phyloP scores from a whole-genome alignment of 2,329 filamentous ascomycete genomes.

The Elsinoe arachidis region DNA sequence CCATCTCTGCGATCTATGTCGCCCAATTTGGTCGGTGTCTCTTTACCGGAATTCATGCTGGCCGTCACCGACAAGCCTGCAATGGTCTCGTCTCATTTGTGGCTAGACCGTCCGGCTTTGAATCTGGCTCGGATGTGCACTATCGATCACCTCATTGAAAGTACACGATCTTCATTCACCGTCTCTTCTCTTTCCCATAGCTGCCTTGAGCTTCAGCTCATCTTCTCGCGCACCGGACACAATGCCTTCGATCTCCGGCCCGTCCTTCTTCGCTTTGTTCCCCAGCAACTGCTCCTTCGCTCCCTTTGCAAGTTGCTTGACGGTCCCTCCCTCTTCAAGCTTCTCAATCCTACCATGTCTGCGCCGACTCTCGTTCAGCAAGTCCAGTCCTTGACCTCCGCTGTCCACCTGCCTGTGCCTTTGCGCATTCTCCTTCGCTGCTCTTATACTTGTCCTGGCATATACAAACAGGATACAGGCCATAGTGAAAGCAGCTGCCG shows the following conservation, averaged over 20 bases:
- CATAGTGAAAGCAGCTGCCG: slow-evolving; percentile 56
- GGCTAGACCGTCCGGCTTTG: too few species aligned
- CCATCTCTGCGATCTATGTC: too few species aligned
- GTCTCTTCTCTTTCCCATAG: slow-evolving; percentile 24
- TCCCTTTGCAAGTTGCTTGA: slow-evolving; percentile 28
- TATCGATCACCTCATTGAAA: not conserved
- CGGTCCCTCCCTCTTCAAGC: slow-evolving; percentile 31
- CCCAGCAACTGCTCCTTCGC: slow-evolving; percentile 19
- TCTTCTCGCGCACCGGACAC: slow-evolving; percentile 23
- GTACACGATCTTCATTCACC: not conserved
- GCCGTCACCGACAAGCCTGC: too few species aligned
- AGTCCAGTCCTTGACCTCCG: slow-evolving; percentile 42
- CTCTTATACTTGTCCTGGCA: slow-evolving; percentile 54
- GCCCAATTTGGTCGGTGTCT: too few species aligned
- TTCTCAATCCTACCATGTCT: slow-evolving; percentile 43
- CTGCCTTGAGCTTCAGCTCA: slow-evolving; percentile 31
- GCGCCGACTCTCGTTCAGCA: slow-evolving; percentile 46
- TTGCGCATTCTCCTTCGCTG: slow-evolving; percentile 58
- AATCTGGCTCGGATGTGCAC: too few species aligned
- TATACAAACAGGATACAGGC: slow-evolving; percentile 53
- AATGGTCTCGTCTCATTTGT: too few species aligned
- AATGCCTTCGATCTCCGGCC: slow-evolving; percentile 19
- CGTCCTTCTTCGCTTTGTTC: slow-evolving; percentile 20
- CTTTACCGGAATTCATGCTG: too few species aligned
- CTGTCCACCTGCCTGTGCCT: slow-evolving; percentile 50